Evolutionary conservation across 2,329 filamentous ascomycete species (phyloP).

Genomic region (Metarhizium album): DNA sequence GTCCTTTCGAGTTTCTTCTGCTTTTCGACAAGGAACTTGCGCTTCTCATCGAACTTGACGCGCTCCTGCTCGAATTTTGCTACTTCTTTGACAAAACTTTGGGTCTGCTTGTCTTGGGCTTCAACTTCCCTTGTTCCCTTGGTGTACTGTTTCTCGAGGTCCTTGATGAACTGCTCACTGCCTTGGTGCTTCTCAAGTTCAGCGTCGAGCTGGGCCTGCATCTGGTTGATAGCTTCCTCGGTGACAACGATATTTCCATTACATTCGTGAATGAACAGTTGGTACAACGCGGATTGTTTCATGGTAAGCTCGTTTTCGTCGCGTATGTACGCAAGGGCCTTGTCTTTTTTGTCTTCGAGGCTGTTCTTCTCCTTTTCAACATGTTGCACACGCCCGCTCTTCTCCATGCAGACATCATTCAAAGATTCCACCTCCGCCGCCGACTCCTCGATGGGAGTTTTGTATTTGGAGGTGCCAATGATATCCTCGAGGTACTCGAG

Average conservation of each 20-base stretch:
- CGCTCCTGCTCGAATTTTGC: slow-evolving; percentile 91
- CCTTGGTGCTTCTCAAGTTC: slow-evolving; percentile 90
- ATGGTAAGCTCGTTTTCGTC: slow-evolving; percentile 87
- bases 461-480: slow-evolving; percentile 97
- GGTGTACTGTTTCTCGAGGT: slow-evolving; percentile 75
- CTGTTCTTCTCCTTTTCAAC: slow-evolving; percentile 94
- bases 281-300: slow-evolving; percentile 87
- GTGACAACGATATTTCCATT: slow-evolving; percentile 81
- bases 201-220: slow-evolving; percentile 74
- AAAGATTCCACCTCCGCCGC: slow-evolving; percentile 81
- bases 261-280: slow-evolving; percentile 82
- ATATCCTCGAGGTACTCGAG: slow-evolving; percentile 97
- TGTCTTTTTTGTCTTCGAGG: slow-evolving; percentile 93
- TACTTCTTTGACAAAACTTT: slow-evolving; percentile 73
- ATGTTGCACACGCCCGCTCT: slow-evolving; percentile 89
- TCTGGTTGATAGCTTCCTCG: slow-evolving; percentile 79
- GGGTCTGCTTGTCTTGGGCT: slow-evolving; percentile 67
- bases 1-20: slow-evolving; percentile 91
- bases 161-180: slow-evolving; percentile 80
- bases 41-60: slow-evolving; percentile 96
- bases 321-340: slow-evolving; percentile 75
- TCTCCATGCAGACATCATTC: slow-evolving; percentile 91
- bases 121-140: slow-evolving; percentile 77
- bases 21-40: slow-evolving; percentile 84
- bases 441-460: slow-evolving; percentile 89